Evolutionary conservation across 345 rosid species (phyloP), one percentile per base, ranked within the genome.

Genomic region (Capsella bursapastoris): DNA sequence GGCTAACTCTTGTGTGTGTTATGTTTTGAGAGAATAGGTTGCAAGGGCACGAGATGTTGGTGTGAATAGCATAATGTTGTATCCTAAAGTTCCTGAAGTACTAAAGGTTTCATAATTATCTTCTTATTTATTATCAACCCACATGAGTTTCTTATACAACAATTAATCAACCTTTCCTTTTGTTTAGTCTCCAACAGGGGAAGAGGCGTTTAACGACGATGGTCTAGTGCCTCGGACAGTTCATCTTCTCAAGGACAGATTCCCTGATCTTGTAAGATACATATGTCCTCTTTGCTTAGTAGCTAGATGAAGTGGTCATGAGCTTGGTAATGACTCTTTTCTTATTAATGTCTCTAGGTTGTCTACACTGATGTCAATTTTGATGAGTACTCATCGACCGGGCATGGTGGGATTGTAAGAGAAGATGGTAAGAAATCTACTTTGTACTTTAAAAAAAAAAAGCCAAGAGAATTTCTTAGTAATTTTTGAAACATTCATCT

Each of bases 371-470:
- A 94, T 85, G 93, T 91, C 74, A 93, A 93, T 75, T 82, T 94
- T 48, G 97, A 90, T 80, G 95, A 91, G 70, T 91, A 94, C 78
- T 89, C 96, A 62, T 83, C 95, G 1, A 90, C 79, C 78, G 98
- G 98, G 43, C 98, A 94, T 83, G 97, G 89, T 83, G 98, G 97
- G 73, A 90, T 91, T 31, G 89, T 91, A 22, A 76, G 94, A 73
- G 96, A 89, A 83, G 96, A 93, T 81, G 97, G 96, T 89, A 77
- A 77, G 13, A 29, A 35, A 27, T 35, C 5, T 44, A 4, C 0
- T 16, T 40, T 38, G 9, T 14, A 37, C 3, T 38, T 37, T 14
- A 9, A 22, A 25, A 5, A 13, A 38, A 51, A 40, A 6, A 12
- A 6, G 0, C 25, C 18, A n/a, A 22, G 25, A 22, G 1, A 34